Evolutionary conservation across 768 basidiomycete species (phyloP).

Genomic region (Stropharia rugosoannulata): DNA sequence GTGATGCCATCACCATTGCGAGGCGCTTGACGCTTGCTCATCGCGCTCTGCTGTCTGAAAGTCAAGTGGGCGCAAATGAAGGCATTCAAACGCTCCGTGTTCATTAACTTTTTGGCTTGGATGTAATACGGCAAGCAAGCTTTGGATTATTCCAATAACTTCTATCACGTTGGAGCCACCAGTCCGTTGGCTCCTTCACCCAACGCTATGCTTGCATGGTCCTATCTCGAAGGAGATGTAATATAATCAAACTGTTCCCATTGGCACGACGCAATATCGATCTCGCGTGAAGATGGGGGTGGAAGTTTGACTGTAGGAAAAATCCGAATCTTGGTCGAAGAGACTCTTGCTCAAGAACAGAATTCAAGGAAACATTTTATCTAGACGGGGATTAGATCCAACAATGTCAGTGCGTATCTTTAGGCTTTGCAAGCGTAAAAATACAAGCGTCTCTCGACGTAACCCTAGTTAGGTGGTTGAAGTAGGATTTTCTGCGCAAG

Average conservation of each 20-base stretch:
- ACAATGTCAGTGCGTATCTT: background rate
- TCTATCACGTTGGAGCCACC: no score
- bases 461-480: background rate
- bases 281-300: background rate
- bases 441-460: background rate
- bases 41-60: no score
- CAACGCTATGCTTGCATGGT: no score
- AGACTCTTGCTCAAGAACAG: constrained; percentile 1
- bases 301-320: background rate
- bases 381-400: constrained; percentile 2
- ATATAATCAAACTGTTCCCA: background rate
- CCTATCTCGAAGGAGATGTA: no score
- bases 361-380: constrained; percentile 1
- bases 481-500: background rate
- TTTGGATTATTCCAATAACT: no score
- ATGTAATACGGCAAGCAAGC: no score
- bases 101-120: no score
- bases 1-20: constrained; percentile 1
- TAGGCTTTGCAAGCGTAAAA: background rate
- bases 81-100: no score
- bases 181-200: no score
- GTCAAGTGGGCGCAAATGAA: no score
- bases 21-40: background rate
- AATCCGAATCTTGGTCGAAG: constrained; percentile 1
- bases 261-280: background rate